Conservation (phyloP, 2,329 filamentous ascomycete species). For the Orbilia brochopaga region DNA sequence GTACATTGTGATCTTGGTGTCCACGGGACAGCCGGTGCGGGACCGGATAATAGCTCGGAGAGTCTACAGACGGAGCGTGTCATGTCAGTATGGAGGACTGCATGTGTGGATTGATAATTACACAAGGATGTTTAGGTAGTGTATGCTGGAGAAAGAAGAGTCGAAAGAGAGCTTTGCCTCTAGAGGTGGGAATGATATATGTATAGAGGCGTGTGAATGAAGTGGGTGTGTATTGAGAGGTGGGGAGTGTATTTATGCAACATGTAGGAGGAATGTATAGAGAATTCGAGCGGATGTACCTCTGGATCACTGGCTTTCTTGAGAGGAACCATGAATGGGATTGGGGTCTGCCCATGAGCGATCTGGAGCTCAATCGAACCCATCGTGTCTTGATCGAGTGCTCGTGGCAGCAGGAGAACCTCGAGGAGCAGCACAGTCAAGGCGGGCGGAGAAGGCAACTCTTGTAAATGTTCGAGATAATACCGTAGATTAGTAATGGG, state of each 20-base stretch:
- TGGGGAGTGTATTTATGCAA: too few relatives aligned
- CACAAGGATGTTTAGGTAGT: too few relatives aligned
- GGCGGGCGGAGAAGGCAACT: too few relatives aligned
- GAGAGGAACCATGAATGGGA: constrained; percentile 37
- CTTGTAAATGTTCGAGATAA: too few relatives aligned
- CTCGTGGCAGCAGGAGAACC: background rate
- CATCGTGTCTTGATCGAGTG: constrained; percentile 3
- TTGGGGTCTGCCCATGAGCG: constrained; percentile 24
- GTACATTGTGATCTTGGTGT: constrained; percentile 30
- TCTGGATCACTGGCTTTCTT: constrained; percentile 26
- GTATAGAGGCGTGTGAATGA: too few relatives aligned
- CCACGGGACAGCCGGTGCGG: constrained; percentile 12
- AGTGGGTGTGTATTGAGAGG: too few relatives aligned
- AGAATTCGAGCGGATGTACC: constrained; percentile 29
- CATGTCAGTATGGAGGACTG: constrained; percentile 1
- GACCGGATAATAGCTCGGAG: constrained; percentile 17
- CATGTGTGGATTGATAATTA: background rate
- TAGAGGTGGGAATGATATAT: too few relatives aligned
- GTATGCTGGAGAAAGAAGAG: too few relatives aligned
- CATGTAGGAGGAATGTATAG: too few relatives aligned
- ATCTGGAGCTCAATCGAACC: constrained; percentile 42
- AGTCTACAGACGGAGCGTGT: background rate
- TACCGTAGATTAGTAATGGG: too few relatives aligned
- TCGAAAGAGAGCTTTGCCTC: too few relatives aligned
- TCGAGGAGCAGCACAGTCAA: background rate